Evolutionary conservation across 176 grass and related monocot genomes (phyloP).

Genomic region (Thalia dealbata): DNA sequence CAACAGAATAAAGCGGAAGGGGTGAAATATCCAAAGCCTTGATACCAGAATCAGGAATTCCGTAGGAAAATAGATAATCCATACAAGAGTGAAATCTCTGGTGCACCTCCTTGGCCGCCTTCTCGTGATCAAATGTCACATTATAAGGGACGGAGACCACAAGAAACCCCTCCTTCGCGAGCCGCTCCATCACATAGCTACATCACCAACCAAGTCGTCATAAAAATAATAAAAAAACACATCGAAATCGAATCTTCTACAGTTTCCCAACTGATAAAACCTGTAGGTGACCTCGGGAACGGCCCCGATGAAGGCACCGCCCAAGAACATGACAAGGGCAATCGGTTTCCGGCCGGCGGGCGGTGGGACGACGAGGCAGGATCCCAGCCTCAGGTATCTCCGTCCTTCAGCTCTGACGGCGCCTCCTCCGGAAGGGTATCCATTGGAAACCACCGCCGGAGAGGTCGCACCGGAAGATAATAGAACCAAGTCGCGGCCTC

Average conservation of each 20-base stretch:
- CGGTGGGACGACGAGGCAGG: constrained; percentile 63
- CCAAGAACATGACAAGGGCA: constrained; percentile 73
- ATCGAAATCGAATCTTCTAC: background rate
- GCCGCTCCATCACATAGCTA: constrained; percentile 74
- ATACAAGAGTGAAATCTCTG: constrained; percentile 67
- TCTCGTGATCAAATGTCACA: constrained; percentile 89
- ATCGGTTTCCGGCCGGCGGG: constrained; percentile 39
- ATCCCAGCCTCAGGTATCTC: constrained; percentile 37
- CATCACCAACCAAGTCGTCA: constrained; percentile 3
- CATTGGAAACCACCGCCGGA: constrained; percentile 8
- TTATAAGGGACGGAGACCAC: constrained; percentile 80
- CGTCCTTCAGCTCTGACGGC: constrained; percentile 4
- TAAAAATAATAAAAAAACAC: no score
- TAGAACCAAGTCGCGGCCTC: background rate
- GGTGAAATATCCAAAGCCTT: constrained; percentile 33
- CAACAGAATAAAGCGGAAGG: constrained; percentile 70
- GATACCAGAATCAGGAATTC: constrained; percentile 50
- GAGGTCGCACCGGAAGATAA: background rate
- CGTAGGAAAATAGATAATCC: constrained; percentile 40
- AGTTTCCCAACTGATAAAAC: constrained; percentile 3
- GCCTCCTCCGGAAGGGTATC: constrained; percentile 9
- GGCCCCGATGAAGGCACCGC: constrained; percentile 86
- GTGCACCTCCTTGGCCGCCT: constrained; percentile 53
- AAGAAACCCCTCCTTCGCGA: constrained; percentile 76
- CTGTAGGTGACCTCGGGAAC: constrained; percentile 78